Evolutionary conservation across 148 eudicot species (phyloP), one percentile per base, ranked within the genome.

Genomic region (Rhododendron simsii): DNA sequence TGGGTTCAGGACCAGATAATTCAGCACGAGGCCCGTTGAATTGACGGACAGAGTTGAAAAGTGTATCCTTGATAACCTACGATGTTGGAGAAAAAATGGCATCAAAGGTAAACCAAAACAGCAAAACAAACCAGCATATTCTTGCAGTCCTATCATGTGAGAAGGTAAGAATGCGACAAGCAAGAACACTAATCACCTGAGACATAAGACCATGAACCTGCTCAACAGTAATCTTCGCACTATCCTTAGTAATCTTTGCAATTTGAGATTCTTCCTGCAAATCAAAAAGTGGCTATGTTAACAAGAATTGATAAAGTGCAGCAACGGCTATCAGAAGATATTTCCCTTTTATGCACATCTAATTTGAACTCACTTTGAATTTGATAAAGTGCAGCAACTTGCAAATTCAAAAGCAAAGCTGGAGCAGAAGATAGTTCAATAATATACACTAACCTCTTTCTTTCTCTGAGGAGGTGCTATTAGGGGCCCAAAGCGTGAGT

Each of bases 201-300:
- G 99, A 96, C 99, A 96, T 96, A 83, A 96, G 88, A 48, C 98
- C 98, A 92, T 96, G 99, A 82, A 95, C 99, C 88, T 95, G 98
- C 91, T 97, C 99, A n/a, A 94, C 99, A 3, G 98, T 93, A 71
- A 97, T 97, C 94, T 97, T 97, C n/a, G 98, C 94, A 92, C 99
- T 97, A 87, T 97, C 98, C 76, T 98, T 95, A 5, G 98, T 97
- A 79, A 97, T 97, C 92, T 97, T 97, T 61, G 94, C 94, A 86
- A 97, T 98, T 73, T 93, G 95, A 50, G 98, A 95, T 76, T 97
- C 99, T 90, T 97, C 99, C 99, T 95, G 95, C 81, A 90, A 86
- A 86, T 77, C 13, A 65, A 59, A 78, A 81, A 55, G 15, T 55
- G 82, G 48, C 44, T n/a, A 48, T 50, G 44, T 30, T 15, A 53